Evolutionary conservation across 306 rosid genomes (phyloP), one percentile per base, ranked within the genome.

Genomic region (Abrus pulchellus): DNA sequence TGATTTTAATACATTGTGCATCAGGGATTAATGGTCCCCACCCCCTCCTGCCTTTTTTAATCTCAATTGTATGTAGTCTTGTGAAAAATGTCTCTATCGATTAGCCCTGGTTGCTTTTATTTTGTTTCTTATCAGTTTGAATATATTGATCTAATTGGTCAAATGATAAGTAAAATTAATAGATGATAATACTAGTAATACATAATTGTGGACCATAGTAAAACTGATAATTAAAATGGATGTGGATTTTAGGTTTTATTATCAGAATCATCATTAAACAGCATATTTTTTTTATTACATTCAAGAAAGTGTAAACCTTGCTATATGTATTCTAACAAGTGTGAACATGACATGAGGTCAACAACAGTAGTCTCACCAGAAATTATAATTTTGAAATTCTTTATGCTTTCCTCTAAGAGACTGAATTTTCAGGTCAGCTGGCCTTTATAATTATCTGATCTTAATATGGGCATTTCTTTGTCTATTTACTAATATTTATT

Each of bases 151-250:
- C 68, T 41, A n/a, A 34, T 50, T 50, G 10, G 28, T 49, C 8
- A 71, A 14, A 34, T 14, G 5, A 34, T 52, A 7, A 28, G 54
- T 28, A 54, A 34, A 40, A 32, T 34, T 40, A 56, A 1, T 56
- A 7, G 41, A 55, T 73, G 54, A 73, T 40, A 40, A 53, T 72
- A 65, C 14, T n/a, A 53, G 14, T 72, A 28, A 54, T 72, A 32
- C 38, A 36, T 72, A 14, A 38, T 11, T 40, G 28, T 73, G 41
- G 50, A 73, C 41, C 1, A 4, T 49, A 48, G 53, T 48, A 48
- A 48, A 48, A 48, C 53, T 2, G 7, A 56, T 73, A 33, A 40
- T 41, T 40, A 27, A 40, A 73, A 38, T 20, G 12, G 11, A 44
- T 41, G 12, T 40, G 36, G 43, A 63, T 63, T 62, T 50, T 50